A percentile compares a stretch with the other conserved stretches of the same genome.
Evolutionary conservation across 768 basidiomycete genomes (phyloP).

Genomic region (Pulveroboletus sp.): DNA sequence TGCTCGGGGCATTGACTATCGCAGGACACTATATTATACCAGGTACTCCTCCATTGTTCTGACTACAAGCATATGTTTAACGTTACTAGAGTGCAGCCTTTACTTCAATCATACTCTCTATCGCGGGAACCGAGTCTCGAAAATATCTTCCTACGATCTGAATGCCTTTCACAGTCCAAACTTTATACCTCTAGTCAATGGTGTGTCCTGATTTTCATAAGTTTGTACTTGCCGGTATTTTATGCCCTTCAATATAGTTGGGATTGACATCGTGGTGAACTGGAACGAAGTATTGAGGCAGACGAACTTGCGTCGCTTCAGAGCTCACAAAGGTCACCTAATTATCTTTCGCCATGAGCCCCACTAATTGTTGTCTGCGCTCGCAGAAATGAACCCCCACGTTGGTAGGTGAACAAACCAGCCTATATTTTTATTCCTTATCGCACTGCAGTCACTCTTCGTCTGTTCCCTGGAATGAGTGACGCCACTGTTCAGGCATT

Average conservation of each 20-base stretch:
- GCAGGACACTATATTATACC: conserved; percentile 92
- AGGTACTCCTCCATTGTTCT: conserved; percentile 41
- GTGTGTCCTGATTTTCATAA: conserved; percentile 30
- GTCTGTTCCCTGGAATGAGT: conserved; percentile 86
- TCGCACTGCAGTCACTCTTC: conserved; percentile 57
- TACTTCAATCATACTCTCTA: conserved; percentile 90
- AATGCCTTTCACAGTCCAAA: conserved; percentile 85
- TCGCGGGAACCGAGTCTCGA: conserved; percentile 81
- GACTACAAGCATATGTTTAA: background rate
- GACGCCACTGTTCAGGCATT: conserved; percentile 70
- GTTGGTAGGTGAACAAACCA: conserved; percentile 52
- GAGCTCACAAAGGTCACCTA: conserved; percentile 65
- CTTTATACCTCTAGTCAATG: conserved; percentile 76
- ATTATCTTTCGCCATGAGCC: background rate
- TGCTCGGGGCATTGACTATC: conserved; percentile 83
- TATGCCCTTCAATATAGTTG: conserved; percentile 44
- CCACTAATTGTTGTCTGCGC: conserved; percentile 11
- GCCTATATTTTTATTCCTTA: conserved; percentile 12
- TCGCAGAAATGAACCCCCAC: conserved; percentile 68
- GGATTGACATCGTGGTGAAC: conserved; percentile 85
- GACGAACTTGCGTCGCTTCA: conserved; percentile 71
- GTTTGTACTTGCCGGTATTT: conserved; percentile 2
- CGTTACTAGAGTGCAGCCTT: conserved; percentile 64
- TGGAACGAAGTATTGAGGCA: conserved; percentile 88
- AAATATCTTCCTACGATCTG: conserved; percentile 76